These are phyloP conservation scores for Przewalskia tangutica DNA, from an alignment of 257 asterid species.

Conservation along the genomic window DNA sequence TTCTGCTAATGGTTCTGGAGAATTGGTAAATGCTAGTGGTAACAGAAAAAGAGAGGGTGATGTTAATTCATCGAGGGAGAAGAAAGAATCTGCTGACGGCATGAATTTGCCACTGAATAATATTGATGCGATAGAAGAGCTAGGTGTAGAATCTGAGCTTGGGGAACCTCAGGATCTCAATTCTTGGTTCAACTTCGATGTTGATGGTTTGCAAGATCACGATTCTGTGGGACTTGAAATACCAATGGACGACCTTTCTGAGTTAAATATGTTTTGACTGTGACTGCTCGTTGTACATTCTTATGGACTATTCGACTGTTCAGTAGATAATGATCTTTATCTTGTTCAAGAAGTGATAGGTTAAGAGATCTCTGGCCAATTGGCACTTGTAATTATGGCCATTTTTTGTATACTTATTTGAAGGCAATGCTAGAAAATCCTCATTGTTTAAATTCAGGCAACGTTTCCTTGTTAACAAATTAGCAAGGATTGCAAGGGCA, in stretches of 20 bases:
- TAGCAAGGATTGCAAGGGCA: background rate
- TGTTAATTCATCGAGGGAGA: constrained; percentile 22
- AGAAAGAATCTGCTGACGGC: constrained; percentile 29
- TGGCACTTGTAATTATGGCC: constrained; percentile 55
- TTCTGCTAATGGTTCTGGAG: constrained; percentile 39
- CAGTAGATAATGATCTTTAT: constrained; percentile 18
- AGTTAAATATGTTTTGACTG: constrained; percentile 60
- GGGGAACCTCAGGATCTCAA: constrained; percentile 72
- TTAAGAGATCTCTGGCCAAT: constrained; percentile 30
- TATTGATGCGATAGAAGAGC: constrained; percentile 56
- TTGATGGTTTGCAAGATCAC: constrained; percentile 56
- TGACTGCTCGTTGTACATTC: constrained; percentile 43
- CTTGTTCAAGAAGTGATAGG: constrained; percentile 6
- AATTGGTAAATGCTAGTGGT: constrained; percentile 23
- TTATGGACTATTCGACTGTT: constrained; percentile 34
- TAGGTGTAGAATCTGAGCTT: constrained; percentile 55
- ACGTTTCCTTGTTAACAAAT: constrained; percentile 6
- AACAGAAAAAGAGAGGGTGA: constrained; percentile 43
- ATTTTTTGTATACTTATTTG: constrained; percentile 21
- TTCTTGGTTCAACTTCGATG: constrained; percentile 86
- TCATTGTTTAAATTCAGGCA: constrained; percentile 13
- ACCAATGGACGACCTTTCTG: constrained; percentile 87
- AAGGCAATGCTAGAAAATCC: constrained; percentile 16
- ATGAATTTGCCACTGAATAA: constrained; percentile 37
- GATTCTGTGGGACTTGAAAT: constrained; percentile 66